Base-by-base conservation (phyloP, 179 eudicot species). In the Beta corolliflora region DNA sequence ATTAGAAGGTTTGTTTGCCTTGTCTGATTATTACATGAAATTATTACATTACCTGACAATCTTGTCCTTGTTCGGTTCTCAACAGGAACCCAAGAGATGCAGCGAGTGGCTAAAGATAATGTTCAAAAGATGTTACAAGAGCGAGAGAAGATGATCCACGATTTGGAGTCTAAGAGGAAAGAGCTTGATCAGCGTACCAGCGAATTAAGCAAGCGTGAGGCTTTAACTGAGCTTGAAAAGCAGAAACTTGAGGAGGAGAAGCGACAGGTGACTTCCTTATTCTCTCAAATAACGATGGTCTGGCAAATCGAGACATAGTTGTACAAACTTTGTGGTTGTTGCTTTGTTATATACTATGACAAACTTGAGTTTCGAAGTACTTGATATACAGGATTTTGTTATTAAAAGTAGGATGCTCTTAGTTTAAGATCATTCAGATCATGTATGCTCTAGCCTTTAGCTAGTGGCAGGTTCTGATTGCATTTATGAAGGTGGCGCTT, bases 71-170 rank as follows among this genome's bases (percentile, higher is more conserved):
- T 58, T 25, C 23, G 36, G 36, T 65, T 75, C 44, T 60, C 61
- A 52, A 60, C 77, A 91, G 94, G 86, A 79, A 79, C 87, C n/a
- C 83, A 83, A 80, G 89, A 85, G 83, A 89, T 89, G 84, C 92
- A 89, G 84, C 71, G 80, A 46, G 52, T 67, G 73, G 85, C 88
- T 16, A 82, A 84, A 60, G 88, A 80, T 50, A 84, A 88, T 80
- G 80, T 86, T 71, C 85, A 85, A 23, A 87, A 78, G 80, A 81
- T 89, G 16, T 61, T 87, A 18, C 77, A 83, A 31, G 90, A 91
- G 84, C 91, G 85, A 79, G 90, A 89, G 60, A 87, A 86, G 50
- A 79, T 84, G 74, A 86, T 83, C 15, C 82, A 80, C 77, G 90
- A 88, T 70, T 68, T 90, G 88, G 90, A 89, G 81, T 25, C 82